Conservation (phyloP, 2,329 filamentous ascomycete genomes). For the Clonostachys rosea region DNA sequence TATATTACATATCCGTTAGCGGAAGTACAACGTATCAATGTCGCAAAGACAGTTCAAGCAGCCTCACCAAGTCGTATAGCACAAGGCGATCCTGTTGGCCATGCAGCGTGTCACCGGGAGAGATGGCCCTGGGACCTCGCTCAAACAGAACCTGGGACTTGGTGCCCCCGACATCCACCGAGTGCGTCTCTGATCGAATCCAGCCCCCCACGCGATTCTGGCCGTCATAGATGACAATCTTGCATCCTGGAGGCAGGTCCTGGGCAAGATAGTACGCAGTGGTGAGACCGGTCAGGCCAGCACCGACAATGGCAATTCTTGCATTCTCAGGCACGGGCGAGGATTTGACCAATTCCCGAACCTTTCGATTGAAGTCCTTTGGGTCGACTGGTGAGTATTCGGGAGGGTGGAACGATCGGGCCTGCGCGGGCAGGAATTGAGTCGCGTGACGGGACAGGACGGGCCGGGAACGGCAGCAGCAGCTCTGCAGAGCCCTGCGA, state of each 20-base stretch:
- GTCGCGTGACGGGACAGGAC: too few relatives aligned
- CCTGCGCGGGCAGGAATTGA: too few relatives aligned
- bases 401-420: too few relatives aligned
- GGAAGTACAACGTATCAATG: too few relatives aligned
- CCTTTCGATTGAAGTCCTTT: too few relatives aligned
- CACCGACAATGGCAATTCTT: slow-evolving; percentile 65
- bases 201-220: slow-evolving; percentile 72
- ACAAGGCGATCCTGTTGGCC: slow-evolving; percentile 38
- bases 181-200: slow-evolving; percentile 64
- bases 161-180: slow-evolving; percentile 51
- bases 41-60: slow-evolving; percentile 45
- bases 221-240: slow-evolving; percentile 79
- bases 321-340: background rate
- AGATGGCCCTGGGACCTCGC: slow-evolving; percentile 74
- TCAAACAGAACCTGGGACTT: slow-evolving; percentile 67
- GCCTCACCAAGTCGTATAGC: slow-evolving; percentile 62
- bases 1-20: background rate
- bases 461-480: too few relatives aligned
- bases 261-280: slow-evolving; percentile 73
- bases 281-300: slow-evolving; percentile 77
- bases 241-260: slow-evolving; percentile 43
- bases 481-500: too few relatives aligned
- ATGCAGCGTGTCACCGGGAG: slow-evolving; percentile 31
- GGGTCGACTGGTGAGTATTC: too few relatives aligned
- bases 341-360: too few relatives aligned